A percentile compares a stretch with the other conserved stretches of the same genome.
phyloP scores from a whole-genome alignment of 2,329 filamentous ascomycete species.

The Neocucurbitaria cava region DNA sequence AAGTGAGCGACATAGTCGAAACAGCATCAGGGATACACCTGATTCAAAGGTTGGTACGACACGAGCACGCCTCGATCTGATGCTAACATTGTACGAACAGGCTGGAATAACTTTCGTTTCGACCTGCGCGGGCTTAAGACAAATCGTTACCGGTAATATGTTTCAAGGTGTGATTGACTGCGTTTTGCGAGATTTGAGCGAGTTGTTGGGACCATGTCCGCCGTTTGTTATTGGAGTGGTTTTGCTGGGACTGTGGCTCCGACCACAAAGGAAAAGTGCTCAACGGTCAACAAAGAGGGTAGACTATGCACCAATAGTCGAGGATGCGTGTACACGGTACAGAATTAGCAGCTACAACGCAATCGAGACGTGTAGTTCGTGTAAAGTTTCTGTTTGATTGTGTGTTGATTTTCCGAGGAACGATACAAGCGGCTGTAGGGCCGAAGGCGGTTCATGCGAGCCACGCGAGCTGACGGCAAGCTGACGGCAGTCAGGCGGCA shows the following conservation, averaged over 20 bases:
- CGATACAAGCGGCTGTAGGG: slow-evolving; percentile 3
- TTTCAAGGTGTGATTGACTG: slow-evolving; percentile 1
- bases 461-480: slow-evolving; percentile 19
- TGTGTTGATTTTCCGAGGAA: slow-evolving; percentile 1
- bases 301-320: slow-evolving; percentile 12
- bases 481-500: slow-evolving; percentile 8
- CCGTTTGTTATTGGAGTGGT: slow-evolving; percentile 6
- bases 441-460: slow-evolving; percentile 4
- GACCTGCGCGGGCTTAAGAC: slow-evolving; percentile 1
- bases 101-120: slow-evolving; percentile 23
- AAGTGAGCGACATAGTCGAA: slow-evolving; percentile 87
- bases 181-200: slow-evolving; percentile 8
- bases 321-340: slow-evolving; percentile 10
- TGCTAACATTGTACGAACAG: slow-evolving; percentile 25
- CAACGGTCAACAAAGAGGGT: slow-evolving; percentile 14
- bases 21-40: slow-evolving; percentile 94
- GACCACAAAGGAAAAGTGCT: slow-evolving; percentile 11
- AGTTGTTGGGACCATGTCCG: slow-evolving; percentile 14
- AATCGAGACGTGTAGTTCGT: slow-evolving; percentile 22
- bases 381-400: slow-evolving; percentile 11
- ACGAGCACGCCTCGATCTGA: neutral
- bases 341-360: slow-evolving; percentile 18
- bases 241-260: slow-evolving; percentile 14
- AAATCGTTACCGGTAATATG: neutral
- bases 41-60: slow-evolving; percentile 78